Conservation (phyloP, 2,329 filamentous ascomycete species). For the Apiospora marii region DNA sequence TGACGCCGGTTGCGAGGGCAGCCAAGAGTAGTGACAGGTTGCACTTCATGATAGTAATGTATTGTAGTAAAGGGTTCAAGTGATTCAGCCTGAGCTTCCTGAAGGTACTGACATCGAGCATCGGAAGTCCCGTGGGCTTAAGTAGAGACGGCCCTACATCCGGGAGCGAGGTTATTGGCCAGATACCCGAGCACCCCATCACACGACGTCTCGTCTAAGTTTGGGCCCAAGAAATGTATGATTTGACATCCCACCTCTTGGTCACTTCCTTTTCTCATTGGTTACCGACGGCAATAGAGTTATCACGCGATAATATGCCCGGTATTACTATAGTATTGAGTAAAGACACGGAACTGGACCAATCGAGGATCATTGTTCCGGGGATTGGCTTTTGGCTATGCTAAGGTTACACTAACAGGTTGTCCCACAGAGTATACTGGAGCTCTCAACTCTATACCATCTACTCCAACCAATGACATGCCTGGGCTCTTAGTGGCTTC, state of each 20-base stretch:
- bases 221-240: background rate
- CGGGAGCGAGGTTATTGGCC: background rate
- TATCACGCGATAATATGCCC: background rate
- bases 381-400: background rate
- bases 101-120: background rate
- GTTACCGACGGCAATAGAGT: background rate
- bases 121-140: background rate
- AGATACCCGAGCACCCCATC: background rate
- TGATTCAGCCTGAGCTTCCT: background rate
- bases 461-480: background rate
- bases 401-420: background rate
- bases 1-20: background rate
- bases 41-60: background rate
- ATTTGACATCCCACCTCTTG: background rate
- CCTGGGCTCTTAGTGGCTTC: background rate
- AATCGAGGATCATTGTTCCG: background rate
- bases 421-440: background rate
- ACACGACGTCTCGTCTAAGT: background rate
- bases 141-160: background rate
- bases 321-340: background rate
- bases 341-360: background rate
- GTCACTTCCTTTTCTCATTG: background rate
- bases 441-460: conserved; percentile 3
- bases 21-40: background rate
- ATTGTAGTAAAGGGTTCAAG: background rate